Evolutionary conservation across 1,284 basidiomycete genomes (phyloP).

Genomic region (Vanrija sp.): DNA sequence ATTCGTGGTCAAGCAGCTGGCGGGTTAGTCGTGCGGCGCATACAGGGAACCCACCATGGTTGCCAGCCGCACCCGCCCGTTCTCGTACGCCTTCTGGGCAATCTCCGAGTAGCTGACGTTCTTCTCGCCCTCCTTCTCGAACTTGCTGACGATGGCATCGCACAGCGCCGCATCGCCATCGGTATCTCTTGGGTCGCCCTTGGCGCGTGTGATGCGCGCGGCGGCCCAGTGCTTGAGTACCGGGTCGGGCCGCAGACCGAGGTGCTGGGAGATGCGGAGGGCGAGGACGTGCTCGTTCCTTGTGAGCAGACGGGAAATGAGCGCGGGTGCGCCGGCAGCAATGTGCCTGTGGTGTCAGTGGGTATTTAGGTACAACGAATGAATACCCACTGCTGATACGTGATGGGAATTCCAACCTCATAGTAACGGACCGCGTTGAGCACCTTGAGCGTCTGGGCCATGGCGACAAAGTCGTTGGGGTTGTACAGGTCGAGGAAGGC

Average conservation of each 20-base stretch:
- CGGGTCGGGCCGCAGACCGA: constrained; percentile 75
- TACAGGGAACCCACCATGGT: constrained; percentile 62
- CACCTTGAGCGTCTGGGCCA: constrained; percentile 91
- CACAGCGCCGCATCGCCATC: constrained; percentile 75
- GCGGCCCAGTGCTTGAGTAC: constrained; percentile 96
- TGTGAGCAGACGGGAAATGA: constrained; percentile 77
- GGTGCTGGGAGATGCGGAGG: constrained; percentile 80
- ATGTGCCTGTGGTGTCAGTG: constrained; percentile 59
- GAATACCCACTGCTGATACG: constrained; percentile 70
- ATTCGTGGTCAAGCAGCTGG: constrained; percentile 87
- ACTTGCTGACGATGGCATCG: constrained; percentile 79
- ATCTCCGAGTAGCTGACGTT: constrained; percentile 90
- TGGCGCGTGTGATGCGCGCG: constrained; percentile 76
- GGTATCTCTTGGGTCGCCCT: constrained; percentile 52
- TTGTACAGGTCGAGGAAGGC: constrained; percentile 91
- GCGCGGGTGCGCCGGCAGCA: constrained; percentile 67
- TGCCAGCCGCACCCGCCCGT: constrained; percentile 76
- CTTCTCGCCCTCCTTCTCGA: constrained; percentile 56
- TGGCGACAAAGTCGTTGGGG: constrained; percentile 80
- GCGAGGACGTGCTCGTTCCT: constrained; percentile 88
- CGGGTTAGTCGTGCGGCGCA: not conserved
- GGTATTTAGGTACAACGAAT: not conserved
- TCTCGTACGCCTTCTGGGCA: constrained; percentile 88
- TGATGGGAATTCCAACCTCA: constrained; percentile 89
- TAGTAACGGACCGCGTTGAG: constrained; percentile 87